Conservation (phyloP, 176 grass and related monocot species). For the Hordeum marinum region DNA sequence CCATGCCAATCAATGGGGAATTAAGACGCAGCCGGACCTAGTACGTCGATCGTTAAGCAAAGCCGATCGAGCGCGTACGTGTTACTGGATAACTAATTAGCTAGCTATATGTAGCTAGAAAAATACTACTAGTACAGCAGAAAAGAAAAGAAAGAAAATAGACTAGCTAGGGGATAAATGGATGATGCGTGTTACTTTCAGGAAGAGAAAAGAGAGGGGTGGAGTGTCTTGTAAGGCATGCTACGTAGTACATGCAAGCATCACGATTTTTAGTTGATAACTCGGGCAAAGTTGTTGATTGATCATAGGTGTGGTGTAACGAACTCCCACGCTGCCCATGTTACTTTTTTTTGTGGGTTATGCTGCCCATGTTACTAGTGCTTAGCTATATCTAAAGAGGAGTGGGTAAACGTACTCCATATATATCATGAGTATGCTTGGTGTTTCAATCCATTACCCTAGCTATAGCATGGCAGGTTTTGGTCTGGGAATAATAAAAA, state of each 20-base stretch:
- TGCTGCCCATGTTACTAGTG: not conserved
- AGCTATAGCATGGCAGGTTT: not conserved
- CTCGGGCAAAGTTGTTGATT: not conserved
- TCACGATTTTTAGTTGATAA: not conserved
- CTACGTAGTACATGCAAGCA: slow-evolving; percentile 21
- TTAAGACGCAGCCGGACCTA: not conserved
- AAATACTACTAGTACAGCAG: not conserved
- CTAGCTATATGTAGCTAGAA: not conserved
- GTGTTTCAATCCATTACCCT: not conserved
- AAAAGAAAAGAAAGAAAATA: not conserved
- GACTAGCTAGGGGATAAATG: not conserved
- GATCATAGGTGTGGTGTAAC: slow-evolving; percentile 5
- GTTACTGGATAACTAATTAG: too few species aligned
- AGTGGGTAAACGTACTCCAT: not conserved
- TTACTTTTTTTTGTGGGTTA: not conserved
- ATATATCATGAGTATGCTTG: not conserved
- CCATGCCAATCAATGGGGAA: not conserved
- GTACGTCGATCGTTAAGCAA: not conserved
- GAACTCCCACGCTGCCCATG: not conserved
- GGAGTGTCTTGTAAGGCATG: slow-evolving; percentile 47
- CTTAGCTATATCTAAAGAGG: not conserved
- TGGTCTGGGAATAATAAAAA: too few species aligned
- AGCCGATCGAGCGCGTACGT: not conserved
- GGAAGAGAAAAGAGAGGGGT: not conserved
- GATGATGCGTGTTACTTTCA: slow-evolving; percentile 12